Evolutionary conservation across 306 rosid genomes (phyloP), one percentile per base, ranked within the genome.

Genomic region (Trichosanthes truncata): DNA sequence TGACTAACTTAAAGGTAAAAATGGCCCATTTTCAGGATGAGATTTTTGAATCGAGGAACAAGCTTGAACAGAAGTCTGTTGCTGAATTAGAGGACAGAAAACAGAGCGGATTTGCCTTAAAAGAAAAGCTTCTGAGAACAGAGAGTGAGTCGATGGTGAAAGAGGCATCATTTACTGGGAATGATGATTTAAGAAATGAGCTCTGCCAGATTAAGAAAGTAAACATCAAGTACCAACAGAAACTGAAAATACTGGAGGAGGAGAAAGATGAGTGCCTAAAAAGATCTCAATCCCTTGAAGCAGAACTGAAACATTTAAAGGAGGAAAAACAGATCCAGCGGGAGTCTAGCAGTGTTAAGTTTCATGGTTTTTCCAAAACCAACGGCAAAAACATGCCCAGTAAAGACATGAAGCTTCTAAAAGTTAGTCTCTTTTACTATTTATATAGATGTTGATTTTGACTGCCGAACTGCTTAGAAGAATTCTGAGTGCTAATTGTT

Each of bases 361-460:
- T n/a, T 84, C 48, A 79, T 45, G 80, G 76, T 56, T 38, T 76
- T 33, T 67, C 85, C 31, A 88, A 82, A 77, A 81, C 63, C 79
- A 56, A 78, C 60, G 10, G 80, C 78, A 88, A 76, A 84, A 82
- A 67, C 23, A 82, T 45, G 80, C 55, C 94, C 26, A 85, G 81
- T 33, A 94, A 90, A 83, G 91, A 89, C 57, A 62, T 9, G 80
- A 93, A 90, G 87, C 66, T 81, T 82, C 74, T 82, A 38, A 92
- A 87, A 81, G 98, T 89, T 60, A 52, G 93, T 84, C 25, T 68
- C 14, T 78, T 76, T 81, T 85, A 49, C 79, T 63, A 72, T 74
- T 82, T 55, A 74, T 65, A 78, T 79, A 17, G 84, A 71, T 74
- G 55, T 63, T 78, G 74, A 72, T 62, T 77, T 85, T 57, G 38